phyloP scores from a whole-genome alignment of 352 stramenopile species.

The Globisporangium iwayamae region DNA sequence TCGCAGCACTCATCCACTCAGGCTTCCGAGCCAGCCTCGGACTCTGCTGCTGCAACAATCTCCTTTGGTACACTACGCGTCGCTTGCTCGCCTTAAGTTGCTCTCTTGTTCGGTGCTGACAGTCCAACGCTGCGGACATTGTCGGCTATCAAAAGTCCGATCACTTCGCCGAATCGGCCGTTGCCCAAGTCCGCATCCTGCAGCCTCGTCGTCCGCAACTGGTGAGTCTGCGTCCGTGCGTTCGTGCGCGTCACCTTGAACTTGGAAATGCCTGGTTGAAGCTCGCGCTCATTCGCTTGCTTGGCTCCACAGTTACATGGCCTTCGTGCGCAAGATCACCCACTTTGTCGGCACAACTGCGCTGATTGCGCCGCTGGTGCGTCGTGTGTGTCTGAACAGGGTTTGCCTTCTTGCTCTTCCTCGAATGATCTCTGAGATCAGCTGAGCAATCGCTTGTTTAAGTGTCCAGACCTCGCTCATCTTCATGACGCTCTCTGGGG shows the following conservation, averaged over 20 bases:
- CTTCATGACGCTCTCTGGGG: conserved; percentile 17
- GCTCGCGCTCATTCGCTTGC: not conserved
- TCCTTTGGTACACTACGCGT: conserved; percentile 24
- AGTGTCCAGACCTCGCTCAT: conserved; percentile 12
- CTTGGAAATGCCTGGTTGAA: not conserved
- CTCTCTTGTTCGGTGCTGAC: not conserved
- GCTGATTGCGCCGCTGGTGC: conserved; percentile 16
- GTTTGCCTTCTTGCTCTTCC: too few relatives aligned
- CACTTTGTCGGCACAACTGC: conserved; percentile 22
- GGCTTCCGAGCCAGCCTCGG: conserved; percentile 24
- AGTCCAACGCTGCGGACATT: not conserved
- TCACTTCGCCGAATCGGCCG: conserved; percentile 13
- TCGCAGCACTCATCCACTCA: conserved; percentile 20
- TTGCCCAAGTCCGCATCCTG: conserved; percentile 23
- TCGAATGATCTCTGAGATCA: too few relatives aligned
- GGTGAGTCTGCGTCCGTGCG: conserved; percentile 12
- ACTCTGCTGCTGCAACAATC: conserved; percentile 33
- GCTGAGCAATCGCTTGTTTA: not conserved
- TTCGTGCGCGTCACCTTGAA: conserved; percentile 1
- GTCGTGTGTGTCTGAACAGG: not conserved
- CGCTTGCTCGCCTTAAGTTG: not conserved
- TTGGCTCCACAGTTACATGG: conserved; percentile 13
- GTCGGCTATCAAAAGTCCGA: conserved; percentile 16
- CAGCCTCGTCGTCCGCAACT: conserved; percentile 29
- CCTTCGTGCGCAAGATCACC: conserved; percentile 21